Base-by-base conservation (phyloP, 192 early-diverging fungal genomes). In the Lunasporangiospora selenospora region DNA sequence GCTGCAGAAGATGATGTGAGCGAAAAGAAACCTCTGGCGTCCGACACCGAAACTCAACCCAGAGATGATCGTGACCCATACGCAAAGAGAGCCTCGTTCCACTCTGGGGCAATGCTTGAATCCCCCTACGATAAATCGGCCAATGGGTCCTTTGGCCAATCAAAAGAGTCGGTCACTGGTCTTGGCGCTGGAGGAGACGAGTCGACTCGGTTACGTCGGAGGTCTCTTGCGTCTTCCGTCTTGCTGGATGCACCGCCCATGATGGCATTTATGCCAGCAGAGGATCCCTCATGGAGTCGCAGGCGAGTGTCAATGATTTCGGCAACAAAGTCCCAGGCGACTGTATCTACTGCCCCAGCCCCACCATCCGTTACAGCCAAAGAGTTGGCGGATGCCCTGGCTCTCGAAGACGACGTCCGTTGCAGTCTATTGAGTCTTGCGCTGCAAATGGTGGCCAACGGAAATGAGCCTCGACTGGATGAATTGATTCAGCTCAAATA, bases 361-460 rank as follows among this genome's bases (percentile, higher is more conserved):
- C 11, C 47, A 3, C 15, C 26, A 10, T 27, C 47, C 3, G 55
- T 24, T 11, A 55, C 58, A 1, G 9, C 26, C 16, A 55, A 53
- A 10, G 59, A 23, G 2, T 42, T n/a, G 12, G 69, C 62, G 37
- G 58, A 52, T 29, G 60, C 62, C 18, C 39, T 73, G 6, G 69
- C 43, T 12, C 34, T 73, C 8, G 69, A 73, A 30, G 69, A 73
- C 32, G 69, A 73, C 18, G 46, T 73, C 13, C 54, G 53, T 6
- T 73, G 69, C 41, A 62, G 69, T 50, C 46, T 87, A 54, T 36
- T 83, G 39, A 80, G 67, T 4, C 45, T 87, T 30, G 83, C 81
- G 1, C 51, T 87, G 8, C 83, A 87, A 58, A 87, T 87, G 85
- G 59, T 83, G 1, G 82, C 77, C 9, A 80, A 81, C 47, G 80